Base-by-base conservation (phyloP, 2,329 filamentous ascomycete genomes). In the Alternaria sp. region DNA sequence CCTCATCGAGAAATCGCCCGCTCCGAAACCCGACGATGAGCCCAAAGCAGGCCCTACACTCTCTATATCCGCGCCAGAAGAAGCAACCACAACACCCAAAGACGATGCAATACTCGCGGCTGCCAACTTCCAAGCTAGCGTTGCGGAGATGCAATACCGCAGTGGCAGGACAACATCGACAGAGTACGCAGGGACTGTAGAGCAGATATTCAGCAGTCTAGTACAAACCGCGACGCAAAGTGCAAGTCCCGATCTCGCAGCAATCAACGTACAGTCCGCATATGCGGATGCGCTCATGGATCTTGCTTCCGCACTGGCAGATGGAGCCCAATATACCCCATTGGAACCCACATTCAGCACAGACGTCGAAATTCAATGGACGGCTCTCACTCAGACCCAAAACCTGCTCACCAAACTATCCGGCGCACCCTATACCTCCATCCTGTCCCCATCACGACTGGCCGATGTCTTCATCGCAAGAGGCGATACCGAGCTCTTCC, bases 101-200 rank as follows among this genome's bases (percentile, higher is more conserved):
- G 79, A 85, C 46, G 87, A 89, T 70, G 83, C 86, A 19, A 78
- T 81, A 4, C 80, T 91, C 23, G 84, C 85, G 5, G 81, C 82
- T 25, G 88, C 88, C 8, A 86, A 83, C 52, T 89, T 90, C 74
- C 78, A 85, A 15, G 83, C 84, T 50, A 84, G 85, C 5, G 75
- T 89, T 49, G 83, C 86, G 10, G 87, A 89, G 65, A 81, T 86
- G 2, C 82, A 86, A 54, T 91, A 87, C 73, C 84, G 85, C 40
- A 81, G 79, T 54, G 81, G 82, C 36, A 77, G 81, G 54, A 84
- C 85, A 57, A 83, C 86, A 45, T 71, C 85, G 19, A 74, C 81
- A 43, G 85, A 84, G n/a, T 90, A 90, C 75, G 80, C 85, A n/a
- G 70, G 72, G 26, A 73, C 80, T 3, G 67, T 85, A 10, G 71